Evolutionary conservation across 345 rosid genomes (phyloP).

Genomic region (Eucalyptus victrix): DNA sequence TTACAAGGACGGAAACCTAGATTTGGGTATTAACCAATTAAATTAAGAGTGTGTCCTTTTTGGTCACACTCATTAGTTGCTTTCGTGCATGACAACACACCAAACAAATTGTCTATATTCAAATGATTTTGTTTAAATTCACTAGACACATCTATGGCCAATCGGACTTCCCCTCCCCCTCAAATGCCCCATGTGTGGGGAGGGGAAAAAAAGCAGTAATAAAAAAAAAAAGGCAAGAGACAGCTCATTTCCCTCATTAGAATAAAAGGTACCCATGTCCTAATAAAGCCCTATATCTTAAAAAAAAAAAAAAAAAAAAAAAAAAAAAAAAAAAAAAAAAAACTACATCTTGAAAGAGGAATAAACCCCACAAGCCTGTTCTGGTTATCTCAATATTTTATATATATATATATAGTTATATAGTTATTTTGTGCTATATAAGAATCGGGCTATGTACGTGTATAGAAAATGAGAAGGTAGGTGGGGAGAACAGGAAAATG

Average conservation of each 20-base stretch:
- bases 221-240: background rate
- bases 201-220: background rate
- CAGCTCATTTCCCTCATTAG: slow-evolving; percentile 28
- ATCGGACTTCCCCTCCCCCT: background rate
- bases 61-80: slow-evolving; percentile 22
- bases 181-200: background rate
- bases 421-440: background rate
- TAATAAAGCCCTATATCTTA: background rate
- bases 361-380: background rate
- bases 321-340: background rate
- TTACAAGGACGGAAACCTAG: slow-evolving; percentile 19
- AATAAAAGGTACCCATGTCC: slow-evolving; percentile 6
- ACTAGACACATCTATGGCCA: background rate
- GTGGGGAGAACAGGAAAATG: slow-evolving; percentile 26
- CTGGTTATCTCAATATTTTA: background rate
- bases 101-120: slow-evolving; percentile 18
- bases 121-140: slow-evolving; percentile 6
- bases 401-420: background rate
- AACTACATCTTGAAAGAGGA: background rate
- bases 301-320: background rate
- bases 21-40: slow-evolving; percentile 17
- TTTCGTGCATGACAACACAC: slow-evolving; percentile 28
- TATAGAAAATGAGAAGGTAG: slow-evolving; percentile 3
- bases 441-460: background rate
- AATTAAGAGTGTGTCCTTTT: slow-evolving; percentile 3